phyloP scores from a whole-genome alignment of 2,329 filamentous ascomycete species.

The Neopestalotiopsis clavispora region DNA sequence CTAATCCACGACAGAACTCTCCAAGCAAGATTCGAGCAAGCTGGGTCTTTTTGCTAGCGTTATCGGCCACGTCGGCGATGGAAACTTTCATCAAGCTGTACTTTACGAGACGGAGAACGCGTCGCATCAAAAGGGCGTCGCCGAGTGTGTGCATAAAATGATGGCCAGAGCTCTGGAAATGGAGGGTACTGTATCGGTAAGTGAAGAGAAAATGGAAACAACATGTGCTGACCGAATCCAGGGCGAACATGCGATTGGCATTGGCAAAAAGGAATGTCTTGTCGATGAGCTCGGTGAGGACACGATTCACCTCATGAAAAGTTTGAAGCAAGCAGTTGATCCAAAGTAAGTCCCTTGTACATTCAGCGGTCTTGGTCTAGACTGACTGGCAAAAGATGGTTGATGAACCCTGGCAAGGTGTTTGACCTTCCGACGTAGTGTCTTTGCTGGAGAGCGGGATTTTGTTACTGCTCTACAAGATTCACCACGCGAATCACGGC shows the following conservation, averaged over 20 bases:
- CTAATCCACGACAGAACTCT: conserved; percentile 45
- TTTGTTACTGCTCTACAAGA: no score
- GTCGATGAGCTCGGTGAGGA: conserved; percentile 15
- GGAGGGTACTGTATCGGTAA: conserved; percentile 66
- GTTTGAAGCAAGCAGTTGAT: conserved; percentile 10
- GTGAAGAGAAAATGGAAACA: conserved; percentile 26
- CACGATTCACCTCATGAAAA: conserved; percentile 16
- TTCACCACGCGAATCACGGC: no score
- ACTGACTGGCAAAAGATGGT: conserved; percentile 6
- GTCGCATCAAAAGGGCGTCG: conserved; percentile 44
- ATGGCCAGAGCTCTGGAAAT: conserved; percentile 68
- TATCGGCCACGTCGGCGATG: conserved; percentile 71
- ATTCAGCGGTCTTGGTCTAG: neutral
- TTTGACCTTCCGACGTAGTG: neutral
- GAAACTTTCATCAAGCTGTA: conserved; percentile 63
- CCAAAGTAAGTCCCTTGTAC: conserved; percentile 6
- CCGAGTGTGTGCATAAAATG: conserved; percentile 66
- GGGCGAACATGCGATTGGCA: conserved; percentile 66
- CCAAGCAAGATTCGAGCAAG: conserved; percentile 60
- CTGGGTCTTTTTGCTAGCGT: conserved; percentile 64
- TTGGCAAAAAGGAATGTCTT: conserved; percentile 56
- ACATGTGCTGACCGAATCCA: neutral
- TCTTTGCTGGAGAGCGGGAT: neutral
- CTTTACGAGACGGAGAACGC: conserved; percentile 53
- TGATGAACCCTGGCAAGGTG: conserved; percentile 18